Percentiles rank a stretch among this genome's conserved stretches.
Evolutionary conservation across 2,329 filamentous ascomycete genomes (phyloP).

Genomic region (Geosmithia putterillii): DNA sequence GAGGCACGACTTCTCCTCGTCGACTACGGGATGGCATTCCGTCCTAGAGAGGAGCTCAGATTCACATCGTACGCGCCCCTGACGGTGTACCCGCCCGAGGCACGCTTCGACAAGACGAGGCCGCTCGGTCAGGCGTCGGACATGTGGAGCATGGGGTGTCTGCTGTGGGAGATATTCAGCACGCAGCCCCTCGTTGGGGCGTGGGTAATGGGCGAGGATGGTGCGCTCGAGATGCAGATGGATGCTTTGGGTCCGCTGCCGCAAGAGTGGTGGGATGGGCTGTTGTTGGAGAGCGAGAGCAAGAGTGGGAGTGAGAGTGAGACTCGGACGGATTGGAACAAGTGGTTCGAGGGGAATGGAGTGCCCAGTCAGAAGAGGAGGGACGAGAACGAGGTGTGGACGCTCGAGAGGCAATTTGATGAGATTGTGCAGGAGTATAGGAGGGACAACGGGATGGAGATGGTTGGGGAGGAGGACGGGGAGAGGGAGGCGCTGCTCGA

Average conservation of each 20-base stretch:
- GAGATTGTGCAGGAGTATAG: constrained; percentile 7
- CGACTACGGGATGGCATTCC: constrained; percentile 22
- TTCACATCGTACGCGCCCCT: constrained; percentile 15
- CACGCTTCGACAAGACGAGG: constrained; percentile 16
- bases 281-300: constrained; percentile 7
- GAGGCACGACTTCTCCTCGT: constrained; percentile 8
- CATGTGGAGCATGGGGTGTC: constrained; percentile 24
- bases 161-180: constrained; percentile 14
- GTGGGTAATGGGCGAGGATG: constrained; percentile 1
- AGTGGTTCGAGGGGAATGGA: not conserved
- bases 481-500: constrained; percentile 6
- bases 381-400: constrained; percentile 4
- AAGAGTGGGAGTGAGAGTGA: constrained; percentile 6
- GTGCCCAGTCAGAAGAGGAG: not conserved
- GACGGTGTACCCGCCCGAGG: constrained; percentile 16
- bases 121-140: constrained; percentile 21
- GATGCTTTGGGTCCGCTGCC: constrained; percentile 7
- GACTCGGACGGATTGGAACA: not conserved
- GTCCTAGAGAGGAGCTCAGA: constrained; percentile 6
- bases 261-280: constrained; percentile 8
- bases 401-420: constrained; percentile 7
- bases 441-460: constrained; percentile 3
- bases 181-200: constrained; percentile 6
- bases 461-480: constrained; percentile 6
- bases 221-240: constrained; percentile 6